Conservation (phyloP, 768 basidiomycete genomes). For the Amanita fuliginea region DNA sequence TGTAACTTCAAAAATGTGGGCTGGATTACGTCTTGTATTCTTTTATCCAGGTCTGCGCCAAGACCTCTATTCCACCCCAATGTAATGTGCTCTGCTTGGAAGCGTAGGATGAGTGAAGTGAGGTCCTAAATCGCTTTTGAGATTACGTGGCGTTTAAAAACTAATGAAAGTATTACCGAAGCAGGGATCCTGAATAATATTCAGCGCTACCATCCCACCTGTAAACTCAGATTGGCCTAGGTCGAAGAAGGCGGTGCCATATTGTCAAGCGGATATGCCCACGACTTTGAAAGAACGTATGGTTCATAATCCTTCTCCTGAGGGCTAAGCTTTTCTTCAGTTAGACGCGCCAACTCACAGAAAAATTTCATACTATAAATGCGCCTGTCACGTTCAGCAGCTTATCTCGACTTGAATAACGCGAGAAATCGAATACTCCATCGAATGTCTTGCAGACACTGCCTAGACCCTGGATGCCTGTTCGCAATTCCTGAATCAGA, state of each 20-base stretch:
- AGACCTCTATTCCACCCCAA: slow-evolving; percentile 94
- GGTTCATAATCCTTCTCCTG: slow-evolving; percentile 31
- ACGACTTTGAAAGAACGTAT: no score
- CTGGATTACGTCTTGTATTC: slow-evolving; percentile 56
- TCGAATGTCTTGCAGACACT: no score
- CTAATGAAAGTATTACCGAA: slow-evolving; percentile 42
- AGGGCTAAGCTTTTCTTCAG: no score
- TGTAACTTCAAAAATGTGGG: slow-evolving; percentile 52
- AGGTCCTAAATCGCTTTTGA: slow-evolving; percentile 44
- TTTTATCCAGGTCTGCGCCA: slow-evolving; percentile 65
- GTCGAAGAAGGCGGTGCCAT: slow-evolving; percentile 31
- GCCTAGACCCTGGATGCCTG: no score
- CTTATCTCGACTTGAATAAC: no score
- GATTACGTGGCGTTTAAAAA: neutral
- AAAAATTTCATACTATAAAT: no score
- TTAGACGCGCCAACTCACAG: no score
- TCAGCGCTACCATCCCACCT: slow-evolving; percentile 75
- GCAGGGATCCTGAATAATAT: slow-evolving; percentile 51
- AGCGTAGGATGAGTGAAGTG: slow-evolving; percentile 75
- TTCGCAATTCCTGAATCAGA: no score
- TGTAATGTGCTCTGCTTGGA: slow-evolving; percentile 67
- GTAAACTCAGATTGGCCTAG: slow-evolving; percentile 92
- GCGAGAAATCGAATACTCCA: no score
- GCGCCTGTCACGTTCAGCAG: no score
- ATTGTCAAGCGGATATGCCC: slow-evolving; percentile 25